These are phyloP conservation scores for Nakaseomyces uthaithaninus DNA, from an alignment of 1,139 yeast species.

Conservation along the genomic window DNA sequence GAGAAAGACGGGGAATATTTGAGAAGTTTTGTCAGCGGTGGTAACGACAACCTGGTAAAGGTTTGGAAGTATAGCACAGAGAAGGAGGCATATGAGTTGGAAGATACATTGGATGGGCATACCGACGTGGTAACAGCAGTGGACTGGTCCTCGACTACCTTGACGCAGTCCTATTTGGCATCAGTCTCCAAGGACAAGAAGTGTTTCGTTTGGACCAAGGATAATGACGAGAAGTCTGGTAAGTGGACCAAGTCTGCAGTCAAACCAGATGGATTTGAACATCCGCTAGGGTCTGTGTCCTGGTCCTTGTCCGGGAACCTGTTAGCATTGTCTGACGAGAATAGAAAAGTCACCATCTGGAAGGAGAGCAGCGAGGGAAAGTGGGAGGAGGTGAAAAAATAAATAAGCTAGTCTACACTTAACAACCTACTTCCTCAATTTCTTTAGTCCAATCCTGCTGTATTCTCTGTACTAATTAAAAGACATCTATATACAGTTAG, in stretches of 20 bases:
- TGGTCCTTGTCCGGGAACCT: conserved; percentile 97
- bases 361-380: conserved; percentile 87
- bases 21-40: conserved; percentile 81
- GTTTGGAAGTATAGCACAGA: conserved; percentile 71
- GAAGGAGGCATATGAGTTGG: conserved; percentile 55
- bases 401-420: too few species aligned
- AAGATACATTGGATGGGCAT: conserved; percentile 79
- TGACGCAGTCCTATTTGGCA: conserved; percentile 87
- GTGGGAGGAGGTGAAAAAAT: conserved; percentile 79
- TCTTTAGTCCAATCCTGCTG: too few species aligned
- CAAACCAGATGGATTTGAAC: conserved; percentile 80
- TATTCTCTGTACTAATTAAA: too few species aligned
- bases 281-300: conserved; percentile 96
- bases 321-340: conserved; percentile 93
- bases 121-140: conserved; percentile 98
- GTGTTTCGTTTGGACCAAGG: conserved; percentile 89
- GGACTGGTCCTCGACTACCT: conserved; percentile 91
- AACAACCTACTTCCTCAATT: too few species aligned
- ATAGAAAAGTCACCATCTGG: conserved; percentile 93
- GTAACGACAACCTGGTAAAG: conserved; percentile 88
- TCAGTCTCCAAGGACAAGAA: conserved; percentile 98
- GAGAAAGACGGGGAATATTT: conserved; percentile 34
- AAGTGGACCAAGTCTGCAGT: conserved; percentile 76
- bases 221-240: conserved; percentile 42
- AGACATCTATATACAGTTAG: too few species aligned